Conservation (phyloP, 257 asterid genomes). For the Solanum rostratum region DNA sequence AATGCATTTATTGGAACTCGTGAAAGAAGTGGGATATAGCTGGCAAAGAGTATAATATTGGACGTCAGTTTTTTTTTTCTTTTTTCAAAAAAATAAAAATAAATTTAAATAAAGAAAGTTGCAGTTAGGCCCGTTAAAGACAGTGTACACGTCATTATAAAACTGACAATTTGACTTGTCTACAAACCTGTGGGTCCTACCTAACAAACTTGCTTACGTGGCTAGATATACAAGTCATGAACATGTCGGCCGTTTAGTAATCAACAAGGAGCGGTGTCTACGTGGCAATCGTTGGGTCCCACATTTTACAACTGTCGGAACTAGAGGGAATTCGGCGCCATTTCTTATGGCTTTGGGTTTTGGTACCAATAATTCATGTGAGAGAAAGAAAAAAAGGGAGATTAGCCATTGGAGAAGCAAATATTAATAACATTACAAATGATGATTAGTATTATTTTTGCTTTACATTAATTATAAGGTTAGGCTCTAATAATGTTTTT, state of each 20-base stretch:
- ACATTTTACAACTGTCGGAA: neutral
- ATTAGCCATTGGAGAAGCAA: neutral
- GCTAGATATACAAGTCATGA: neutral
- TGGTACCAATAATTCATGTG: slow-evolving; percentile 20
- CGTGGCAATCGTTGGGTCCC: slow-evolving; percentile 17
- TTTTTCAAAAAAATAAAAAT: neutral
- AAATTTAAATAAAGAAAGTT: slow-evolving; percentile 12
- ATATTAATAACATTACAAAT: neutral
- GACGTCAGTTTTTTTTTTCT: neutral
- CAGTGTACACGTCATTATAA: slow-evolving; percentile 10
- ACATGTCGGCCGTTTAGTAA: slow-evolving; percentile 34
- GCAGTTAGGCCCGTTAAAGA: slow-evolving; percentile 51
- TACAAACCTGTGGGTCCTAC: slow-evolving; percentile 1
- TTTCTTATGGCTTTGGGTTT: neutral
- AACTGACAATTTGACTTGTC: slow-evolving; percentile 31
- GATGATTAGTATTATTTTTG: neutral
- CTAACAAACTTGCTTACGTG: slow-evolving; percentile 30
- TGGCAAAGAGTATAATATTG: slow-evolving; percentile 25
- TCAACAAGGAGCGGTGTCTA: slow-evolving; percentile 7
- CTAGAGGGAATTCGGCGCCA: slow-evolving; percentile 13
- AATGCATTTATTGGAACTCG: slow-evolving; percentile 13
- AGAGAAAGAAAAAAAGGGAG: neutral
- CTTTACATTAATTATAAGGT: neutral
- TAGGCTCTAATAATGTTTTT: neutral
- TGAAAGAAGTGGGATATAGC: slow-evolving; percentile 48